Conservation (phyloP, 306 rosid genomes). For the Lathyrus sativus region DNA sequence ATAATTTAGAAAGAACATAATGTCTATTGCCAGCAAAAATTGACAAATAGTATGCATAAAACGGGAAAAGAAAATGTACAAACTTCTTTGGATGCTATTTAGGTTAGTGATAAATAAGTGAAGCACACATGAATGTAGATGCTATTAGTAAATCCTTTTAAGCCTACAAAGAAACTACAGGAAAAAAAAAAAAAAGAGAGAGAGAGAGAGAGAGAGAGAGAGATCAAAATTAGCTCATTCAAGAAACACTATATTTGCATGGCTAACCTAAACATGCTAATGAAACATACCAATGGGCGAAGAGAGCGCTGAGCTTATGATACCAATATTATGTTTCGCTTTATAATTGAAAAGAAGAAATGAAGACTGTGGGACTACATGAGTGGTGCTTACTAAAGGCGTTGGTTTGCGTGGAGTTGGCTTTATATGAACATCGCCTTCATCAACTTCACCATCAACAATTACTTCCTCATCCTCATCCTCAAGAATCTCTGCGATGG, state of each 20-base stretch:
- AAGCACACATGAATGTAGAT: background rate
- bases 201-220: too few species aligned
- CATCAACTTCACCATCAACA: constrained; percentile 97
- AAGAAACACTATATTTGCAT: background rate
- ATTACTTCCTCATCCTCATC: constrained; percentile 92
- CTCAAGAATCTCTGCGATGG: constrained; percentile 66
- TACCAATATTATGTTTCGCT: constrained; percentile 28
- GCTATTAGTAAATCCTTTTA: background rate
- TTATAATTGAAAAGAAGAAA: background rate
- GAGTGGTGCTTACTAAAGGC: constrained; percentile 55
- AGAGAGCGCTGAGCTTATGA: constrained; percentile 5
- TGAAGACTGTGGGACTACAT: constrained; percentile 4
- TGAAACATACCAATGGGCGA: constrained; percentile 6
- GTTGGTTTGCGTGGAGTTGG: constrained; percentile 65
- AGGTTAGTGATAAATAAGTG: background rate
- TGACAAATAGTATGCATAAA: constrained; percentile 14
- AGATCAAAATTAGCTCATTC: background rate
- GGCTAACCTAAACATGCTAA: constrained; percentile 2
- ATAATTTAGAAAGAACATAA: constrained; percentile 6
- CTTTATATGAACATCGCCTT: constrained; percentile 97
- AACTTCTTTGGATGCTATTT: too few species aligned
- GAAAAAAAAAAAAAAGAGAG: constrained; percentile 1
- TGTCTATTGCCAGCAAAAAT: constrained; percentile 10
- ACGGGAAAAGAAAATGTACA: constrained; percentile 5
- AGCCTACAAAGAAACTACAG: constrained; percentile 8